Evolutionary conservation across 2,329 filamentous ascomycete species (phyloP), one percentile per base, ranked within the genome.

Genomic region (Coniochaeta ligniaria): DNA sequence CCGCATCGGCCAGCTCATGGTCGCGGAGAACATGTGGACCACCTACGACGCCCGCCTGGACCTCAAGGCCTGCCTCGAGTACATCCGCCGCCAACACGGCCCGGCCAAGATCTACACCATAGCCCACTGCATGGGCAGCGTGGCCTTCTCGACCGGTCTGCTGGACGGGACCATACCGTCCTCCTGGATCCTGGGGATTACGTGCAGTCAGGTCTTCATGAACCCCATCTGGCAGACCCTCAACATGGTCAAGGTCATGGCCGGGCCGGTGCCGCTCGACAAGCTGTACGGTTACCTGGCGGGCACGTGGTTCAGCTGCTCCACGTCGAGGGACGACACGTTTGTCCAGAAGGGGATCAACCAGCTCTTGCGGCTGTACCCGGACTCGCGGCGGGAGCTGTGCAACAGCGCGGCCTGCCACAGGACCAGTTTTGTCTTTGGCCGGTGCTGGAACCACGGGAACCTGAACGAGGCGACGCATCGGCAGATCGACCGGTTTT

Each of bases 391-490:
- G 9, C 71, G 73, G 28, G 86, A 89, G 72, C 76, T 85, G 2
- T 90, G 86, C 74, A 82, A 77, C 68, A 86, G 80, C 63, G 81
- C 82, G 2, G 77, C 78, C 59, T 89, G 86, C 72, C 86, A 88
- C 71, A 80, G 86, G 17, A 76, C 77, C 59, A 79, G 78, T 6
- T 73, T 89, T 26, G 78, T 84, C 16, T 89, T 87, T 65, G 86
- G 85, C 38, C 80, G 83, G 63, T 83, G 78, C 71, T 90, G 85
- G 85, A 85, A 80, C 67, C 86, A 89, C 70, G 69, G 66, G 3
- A 88, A 89, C 69, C 78, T 89, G 33, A 88, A 88, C 72, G 83
- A 83, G 72, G 83, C 81, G 3, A 89, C 86, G 2, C 86, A 89
- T 71, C 73, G 79, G 0, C 80, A 86, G 67, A 80, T 87, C 55